Percentiles rank a stretch among this genome's conserved stretches.
Evolutionary conservation across 306 rosid genomes (phyloP).

Genomic region (Hylodesmum podocarpum): DNA sequence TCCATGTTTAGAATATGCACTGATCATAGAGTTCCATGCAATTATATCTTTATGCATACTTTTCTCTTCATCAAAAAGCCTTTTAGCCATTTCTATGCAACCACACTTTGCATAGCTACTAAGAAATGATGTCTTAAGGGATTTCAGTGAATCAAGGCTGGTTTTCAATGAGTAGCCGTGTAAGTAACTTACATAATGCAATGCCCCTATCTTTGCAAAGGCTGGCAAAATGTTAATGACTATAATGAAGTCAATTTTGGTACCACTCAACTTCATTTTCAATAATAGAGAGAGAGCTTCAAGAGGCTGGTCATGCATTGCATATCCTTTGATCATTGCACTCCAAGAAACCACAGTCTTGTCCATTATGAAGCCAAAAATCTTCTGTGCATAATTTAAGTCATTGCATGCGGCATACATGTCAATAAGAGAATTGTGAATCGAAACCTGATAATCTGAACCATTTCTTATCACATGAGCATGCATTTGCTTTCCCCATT

Average conservation of each 20-base stretch:
- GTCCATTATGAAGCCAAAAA: slow-evolving; percentile 39
- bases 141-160: slow-evolving; percentile 53
- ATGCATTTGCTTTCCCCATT: slow-evolving; percentile 70
- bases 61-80: slow-evolving; percentile 65
- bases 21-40: slow-evolving; percentile 77
- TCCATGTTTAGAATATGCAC: slow-evolving; percentile 72
- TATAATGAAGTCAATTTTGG: slow-evolving; percentile 52
- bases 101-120: slow-evolving; percentile 84
- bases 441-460: slow-evolving; percentile 58
- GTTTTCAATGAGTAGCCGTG: slow-evolving; percentile 63
- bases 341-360: slow-evolving; percentile 79
- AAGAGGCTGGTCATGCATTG: slow-evolving; percentile 40
- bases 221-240: slow-evolving; percentile 66
- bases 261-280: slow-evolving; percentile 57
- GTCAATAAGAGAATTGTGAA: slow-evolving; percentile 69
- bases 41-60: slow-evolving; percentile 53
- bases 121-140: slow-evolving; percentile 62
- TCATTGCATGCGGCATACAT: slow-evolving; percentile 56
- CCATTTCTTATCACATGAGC: slow-evolving; percentile 68
- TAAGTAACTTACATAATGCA: slow-evolving; percentile 67
- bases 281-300: slow-evolving; percentile 58
- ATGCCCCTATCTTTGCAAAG: slow-evolving; percentile 67
- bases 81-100: slow-evolving; percentile 64
- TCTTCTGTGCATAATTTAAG: slow-evolving; percentile 41
- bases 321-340: slow-evolving; percentile 70